Evolutionary conservation across 108 stramenopile species (phyloP).

Genomic region (Cyclotella baltica): DNA sequence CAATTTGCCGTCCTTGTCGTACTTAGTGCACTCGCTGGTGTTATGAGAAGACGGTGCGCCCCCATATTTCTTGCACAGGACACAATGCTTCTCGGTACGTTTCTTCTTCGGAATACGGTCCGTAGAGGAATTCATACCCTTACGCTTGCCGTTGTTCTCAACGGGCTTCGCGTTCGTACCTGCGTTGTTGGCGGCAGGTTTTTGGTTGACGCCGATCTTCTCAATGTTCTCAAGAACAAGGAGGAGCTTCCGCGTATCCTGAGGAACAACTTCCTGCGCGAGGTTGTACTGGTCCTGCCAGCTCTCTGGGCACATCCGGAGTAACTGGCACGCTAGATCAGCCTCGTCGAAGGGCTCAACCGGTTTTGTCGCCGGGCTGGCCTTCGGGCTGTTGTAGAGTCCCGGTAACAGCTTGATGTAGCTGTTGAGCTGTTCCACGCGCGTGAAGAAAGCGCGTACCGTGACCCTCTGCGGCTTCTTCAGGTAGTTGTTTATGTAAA

Average conservation of each 20-base stretch:
- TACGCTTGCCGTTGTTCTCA: not conserved
- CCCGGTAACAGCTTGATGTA: not conserved
- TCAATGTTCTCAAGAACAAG: no score
- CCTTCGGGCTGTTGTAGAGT: not conserved
- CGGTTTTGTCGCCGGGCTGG: no score
- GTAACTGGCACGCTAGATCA: not conserved
- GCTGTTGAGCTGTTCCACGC: not conserved
- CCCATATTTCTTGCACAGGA: constrained; percentile 1
- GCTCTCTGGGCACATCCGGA: not conserved
- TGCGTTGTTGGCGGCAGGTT: no score
- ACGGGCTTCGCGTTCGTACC: no score
- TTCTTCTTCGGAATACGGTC: not conserved
- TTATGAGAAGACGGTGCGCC: not conserved
- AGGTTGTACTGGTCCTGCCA: not conserved
- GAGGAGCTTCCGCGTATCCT: no score
- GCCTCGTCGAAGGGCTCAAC: not conserved
- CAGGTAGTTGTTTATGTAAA: not conserved
- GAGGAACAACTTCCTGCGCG: no score
- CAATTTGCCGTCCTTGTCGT: no score
- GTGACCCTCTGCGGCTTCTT: not conserved
- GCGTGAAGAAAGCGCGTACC: not conserved
- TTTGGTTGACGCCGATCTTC: no score
- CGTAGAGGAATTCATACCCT: not conserved
- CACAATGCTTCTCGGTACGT: not conserved
- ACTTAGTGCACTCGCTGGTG: not conserved